phyloP scores from a whole-genome alignment of 176 grass and related monocot genomes.

The Phoenix roebelenii region DNA sequence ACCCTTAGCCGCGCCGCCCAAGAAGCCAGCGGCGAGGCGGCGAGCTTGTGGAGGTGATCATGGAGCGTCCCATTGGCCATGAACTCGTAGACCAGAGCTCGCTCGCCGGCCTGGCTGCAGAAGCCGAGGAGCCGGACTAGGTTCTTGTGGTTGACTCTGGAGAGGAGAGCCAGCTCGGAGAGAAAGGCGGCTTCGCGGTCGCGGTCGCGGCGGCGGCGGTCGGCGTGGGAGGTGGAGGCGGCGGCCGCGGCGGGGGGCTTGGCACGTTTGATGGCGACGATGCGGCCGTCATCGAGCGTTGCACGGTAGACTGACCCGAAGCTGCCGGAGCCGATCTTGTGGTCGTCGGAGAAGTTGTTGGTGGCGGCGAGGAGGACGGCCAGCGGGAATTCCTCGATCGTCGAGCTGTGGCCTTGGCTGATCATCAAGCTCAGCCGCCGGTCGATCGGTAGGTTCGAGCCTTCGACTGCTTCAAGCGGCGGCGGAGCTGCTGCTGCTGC shows the following conservation, averaged over 20 bases:
- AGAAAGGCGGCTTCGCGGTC: constrained; percentile 74
- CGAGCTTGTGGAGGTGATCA: constrained; percentile 65
- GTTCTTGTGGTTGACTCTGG: constrained; percentile 83
- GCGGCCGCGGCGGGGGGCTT: constrained; percentile 15
- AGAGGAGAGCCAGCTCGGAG: constrained; percentile 67
- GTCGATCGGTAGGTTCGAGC: neutral
- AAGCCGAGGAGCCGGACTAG: constrained; percentile 75
- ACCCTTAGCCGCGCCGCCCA: constrained; percentile 34
- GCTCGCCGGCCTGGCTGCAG: constrained; percentile 56
- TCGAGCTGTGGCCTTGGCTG: constrained; percentile 30
- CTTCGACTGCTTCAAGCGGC: constrained; percentile 2
- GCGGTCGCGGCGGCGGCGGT: constrained; percentile 33
- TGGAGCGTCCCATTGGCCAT: constrained; percentile 75
- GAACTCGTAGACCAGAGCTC: constrained; percentile 77
- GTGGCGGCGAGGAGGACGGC: constrained; percentile 40
- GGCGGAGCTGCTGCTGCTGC: neutral
- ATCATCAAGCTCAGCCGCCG: constrained; percentile 11
- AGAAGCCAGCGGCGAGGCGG: constrained; percentile 22
- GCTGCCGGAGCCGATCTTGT: constrained; percentile 68
- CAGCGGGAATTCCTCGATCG: constrained; percentile 49
- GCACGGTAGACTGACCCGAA: constrained; percentile 91
- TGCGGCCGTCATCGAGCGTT: constrained; percentile 43
- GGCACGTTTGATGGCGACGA: constrained; percentile 68
- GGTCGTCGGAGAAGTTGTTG: constrained; percentile 43
- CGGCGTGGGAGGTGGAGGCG: constrained; percentile 14